phyloP scores from a whole-genome alignment of 1,284 basidiomycete genomes.

The Cutaneotrichosporon arboriforme region DNA sequence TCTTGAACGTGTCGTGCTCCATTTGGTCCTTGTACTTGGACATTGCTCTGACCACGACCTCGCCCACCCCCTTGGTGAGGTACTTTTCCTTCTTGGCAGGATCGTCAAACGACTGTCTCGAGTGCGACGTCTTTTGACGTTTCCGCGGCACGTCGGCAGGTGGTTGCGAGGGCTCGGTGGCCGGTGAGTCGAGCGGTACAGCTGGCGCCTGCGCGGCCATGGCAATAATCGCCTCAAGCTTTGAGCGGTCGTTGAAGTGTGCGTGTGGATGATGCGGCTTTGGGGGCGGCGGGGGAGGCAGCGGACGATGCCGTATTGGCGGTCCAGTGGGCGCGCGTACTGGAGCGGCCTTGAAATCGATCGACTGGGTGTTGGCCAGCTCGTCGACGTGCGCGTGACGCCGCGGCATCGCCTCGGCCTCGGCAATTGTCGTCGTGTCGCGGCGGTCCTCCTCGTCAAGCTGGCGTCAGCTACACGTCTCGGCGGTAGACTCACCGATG shows the following conservation, averaged over 20 bases:
- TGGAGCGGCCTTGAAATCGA: slow-evolving; percentile 33
- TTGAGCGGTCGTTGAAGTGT: slow-evolving; percentile 23
- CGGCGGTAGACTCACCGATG: slow-evolving; percentile 31
- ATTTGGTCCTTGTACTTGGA: slow-evolving; percentile 77
- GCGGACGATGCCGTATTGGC: slow-evolving; percentile 10
- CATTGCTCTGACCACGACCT: slow-evolving; percentile 85
- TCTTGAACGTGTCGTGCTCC: slow-evolving; percentile 85
- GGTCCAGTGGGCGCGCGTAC: slow-evolving; percentile 26
- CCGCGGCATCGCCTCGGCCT: slow-evolving; percentile 25
- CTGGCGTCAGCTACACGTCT: slow-evolving; percentile 11
- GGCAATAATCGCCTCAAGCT: slow-evolving; percentile 48
- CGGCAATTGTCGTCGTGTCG: slow-evolving; percentile 42
- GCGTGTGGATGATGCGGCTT: slow-evolving; percentile 12
- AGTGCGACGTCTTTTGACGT: slow-evolving; percentile 33
- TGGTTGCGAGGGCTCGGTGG: slow-evolving; percentile 20
- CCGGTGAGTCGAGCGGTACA: neutral
- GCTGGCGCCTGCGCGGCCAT: slow-evolving; percentile 32
- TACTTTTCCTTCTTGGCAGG: slow-evolving; percentile 68
- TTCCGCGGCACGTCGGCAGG: slow-evolving; percentile 42
- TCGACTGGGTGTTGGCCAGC: slow-evolving; percentile 30
- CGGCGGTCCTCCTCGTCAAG: slow-evolving; percentile 45
- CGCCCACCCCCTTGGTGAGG: slow-evolving; percentile 75
- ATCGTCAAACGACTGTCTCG: slow-evolving; percentile 21
- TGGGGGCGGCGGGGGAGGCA: slow-evolving; percentile 22
- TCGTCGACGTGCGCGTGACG: slow-evolving; percentile 25